phyloP scores from a whole-genome alignment of 192 early-diverging fungal species.

The Blastocladiella britannica region DNA sequence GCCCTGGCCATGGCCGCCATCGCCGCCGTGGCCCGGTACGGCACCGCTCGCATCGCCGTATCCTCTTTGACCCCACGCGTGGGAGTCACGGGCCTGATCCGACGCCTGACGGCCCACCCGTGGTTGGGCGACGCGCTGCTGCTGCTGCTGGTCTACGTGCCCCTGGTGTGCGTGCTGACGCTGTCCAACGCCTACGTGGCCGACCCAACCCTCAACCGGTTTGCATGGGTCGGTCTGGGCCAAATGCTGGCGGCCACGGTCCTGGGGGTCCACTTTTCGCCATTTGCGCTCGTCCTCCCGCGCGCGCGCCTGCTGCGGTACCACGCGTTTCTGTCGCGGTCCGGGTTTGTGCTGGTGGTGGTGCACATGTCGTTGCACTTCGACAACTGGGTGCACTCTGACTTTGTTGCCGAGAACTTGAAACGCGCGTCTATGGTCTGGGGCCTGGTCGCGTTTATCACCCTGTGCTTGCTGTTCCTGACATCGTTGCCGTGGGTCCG shows the following conservation, averaged over 20 bases:
- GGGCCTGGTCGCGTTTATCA: background rate
- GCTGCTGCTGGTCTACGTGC: background rate
- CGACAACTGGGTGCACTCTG: background rate
- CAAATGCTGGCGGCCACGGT: background rate
- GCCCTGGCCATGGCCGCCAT: no score
- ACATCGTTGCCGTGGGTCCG: background rate
- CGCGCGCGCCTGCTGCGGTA: background rate
- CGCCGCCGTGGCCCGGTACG: no score
- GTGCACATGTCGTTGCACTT: background rate
- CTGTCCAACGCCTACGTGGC: background rate
- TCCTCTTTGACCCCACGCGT: no score
- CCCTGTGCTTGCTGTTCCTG: background rate
- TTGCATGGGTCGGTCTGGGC: background rate
- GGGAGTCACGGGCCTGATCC: no score
- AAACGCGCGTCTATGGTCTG: background rate
- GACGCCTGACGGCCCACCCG: no score
- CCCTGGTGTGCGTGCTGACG: background rate
- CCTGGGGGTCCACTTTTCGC: background rate
- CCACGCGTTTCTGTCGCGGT: background rate
- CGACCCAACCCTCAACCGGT: background rate
- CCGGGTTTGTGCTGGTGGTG: background rate
- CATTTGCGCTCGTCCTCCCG: background rate
- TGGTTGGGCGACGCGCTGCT: background rate
- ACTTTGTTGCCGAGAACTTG: background rate
- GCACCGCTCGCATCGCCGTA: no score